These are phyloP conservation scores for Phytophthora capsici DNA, from an alignment of 352 stramenopile genomes.

Conservation along the genomic window DNA sequence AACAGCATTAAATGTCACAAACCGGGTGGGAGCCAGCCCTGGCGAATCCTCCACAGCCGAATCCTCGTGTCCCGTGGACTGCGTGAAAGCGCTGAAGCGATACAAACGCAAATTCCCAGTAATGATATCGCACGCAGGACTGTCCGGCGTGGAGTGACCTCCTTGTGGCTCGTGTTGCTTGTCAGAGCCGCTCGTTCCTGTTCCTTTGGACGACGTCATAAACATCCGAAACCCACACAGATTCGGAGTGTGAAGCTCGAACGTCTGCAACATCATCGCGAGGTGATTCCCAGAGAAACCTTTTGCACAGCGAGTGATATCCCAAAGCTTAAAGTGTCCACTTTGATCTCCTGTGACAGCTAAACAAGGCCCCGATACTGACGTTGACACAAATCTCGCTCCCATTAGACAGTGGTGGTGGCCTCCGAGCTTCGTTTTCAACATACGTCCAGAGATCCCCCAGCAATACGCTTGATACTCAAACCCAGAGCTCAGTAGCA, in stretches of 20 bases:
- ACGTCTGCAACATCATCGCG: slow-evolving; percentile 47
- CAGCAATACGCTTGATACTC: slow-evolving; percentile 87
- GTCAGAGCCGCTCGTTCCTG: slow-evolving; percentile 2
- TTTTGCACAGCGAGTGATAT: slow-evolving; percentile 63
- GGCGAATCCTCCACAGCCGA: slow-evolving; percentile 30
- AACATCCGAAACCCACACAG: slow-evolving; percentile 58
- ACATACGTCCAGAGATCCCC: slow-evolving; percentile 53
- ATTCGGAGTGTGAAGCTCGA: slow-evolving; percentile 54
- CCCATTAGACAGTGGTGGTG: slow-evolving; percentile 77
- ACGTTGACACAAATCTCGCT: slow-evolving; percentile 63
- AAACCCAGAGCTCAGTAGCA: slow-evolving; percentile 80
- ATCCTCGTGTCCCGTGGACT: slow-evolving; percentile 28
- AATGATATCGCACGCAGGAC: slow-evolving; percentile 52
- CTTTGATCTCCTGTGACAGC: slow-evolving; percentile 74
- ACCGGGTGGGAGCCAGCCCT: slow-evolving; percentile 33
- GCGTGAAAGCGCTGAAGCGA: slow-evolving; percentile 54
- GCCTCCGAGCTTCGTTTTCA: slow-evolving; percentile 64
- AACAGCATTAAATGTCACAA: slow-evolving; percentile 65
- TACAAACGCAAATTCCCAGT: slow-evolving; percentile 60
- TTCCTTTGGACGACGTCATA: slow-evolving; percentile 23
- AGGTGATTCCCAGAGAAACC: slow-evolving; percentile 46
- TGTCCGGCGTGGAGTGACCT: slow-evolving; percentile 17
- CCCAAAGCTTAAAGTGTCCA: slow-evolving; percentile 84
- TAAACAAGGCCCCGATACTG: slow-evolving; percentile 26
- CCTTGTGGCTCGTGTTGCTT: slow-evolving; percentile 23